Percentiles rank a stretch among this genome's conserved stretches.
Conservation (phyloP, 2,329 filamentous ascomycete species). For the Stemphylium vesicarium region DNA sequence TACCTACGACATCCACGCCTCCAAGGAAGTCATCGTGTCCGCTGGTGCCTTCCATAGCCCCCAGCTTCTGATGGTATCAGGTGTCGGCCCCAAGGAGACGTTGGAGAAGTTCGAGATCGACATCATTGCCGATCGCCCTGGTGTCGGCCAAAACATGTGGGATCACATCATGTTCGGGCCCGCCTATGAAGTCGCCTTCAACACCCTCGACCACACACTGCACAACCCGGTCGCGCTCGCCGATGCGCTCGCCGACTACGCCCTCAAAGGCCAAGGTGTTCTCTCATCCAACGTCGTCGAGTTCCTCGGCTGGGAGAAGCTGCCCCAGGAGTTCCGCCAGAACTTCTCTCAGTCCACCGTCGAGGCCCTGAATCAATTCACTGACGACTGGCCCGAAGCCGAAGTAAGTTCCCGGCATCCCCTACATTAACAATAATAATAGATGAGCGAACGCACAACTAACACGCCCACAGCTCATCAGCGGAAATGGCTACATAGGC, state of each 20-base stretch:
- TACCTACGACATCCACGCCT: slow-evolving; percentile 43
- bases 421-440: not conserved
- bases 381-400: not conserved
- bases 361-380: not conserved
- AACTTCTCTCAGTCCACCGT: not conserved
- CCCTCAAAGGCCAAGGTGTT: not conserved
- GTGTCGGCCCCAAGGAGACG: slow-evolving; percentile 35
- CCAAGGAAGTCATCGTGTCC: not conserved
- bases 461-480: too few relatives aligned
- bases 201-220: not conserved
- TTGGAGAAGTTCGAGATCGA: slow-evolving; percentile 24
- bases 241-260: not conserved
- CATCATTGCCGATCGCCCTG: slow-evolving; percentile 23
- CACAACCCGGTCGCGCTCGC: not conserved
- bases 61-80: slow-evolving; percentile 48
- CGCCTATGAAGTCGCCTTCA: slow-evolving; percentile 1
- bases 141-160: slow-evolving; percentile 33
- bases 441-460: too few relatives aligned
- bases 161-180: slow-evolving; percentile 24
- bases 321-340: not conserved
- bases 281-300: not conserved
- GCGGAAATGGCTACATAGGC: not conserved
- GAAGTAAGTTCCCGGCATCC: not conserved
- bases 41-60: slow-evolving; percentile 23
- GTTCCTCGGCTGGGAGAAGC: slow-evolving; percentile 3